Evolutionary conservation across 768 basidiomycete genomes (phyloP), one percentile per base, ranked within the genome.

Genomic region (Pleurotus eryngii): DNA sequence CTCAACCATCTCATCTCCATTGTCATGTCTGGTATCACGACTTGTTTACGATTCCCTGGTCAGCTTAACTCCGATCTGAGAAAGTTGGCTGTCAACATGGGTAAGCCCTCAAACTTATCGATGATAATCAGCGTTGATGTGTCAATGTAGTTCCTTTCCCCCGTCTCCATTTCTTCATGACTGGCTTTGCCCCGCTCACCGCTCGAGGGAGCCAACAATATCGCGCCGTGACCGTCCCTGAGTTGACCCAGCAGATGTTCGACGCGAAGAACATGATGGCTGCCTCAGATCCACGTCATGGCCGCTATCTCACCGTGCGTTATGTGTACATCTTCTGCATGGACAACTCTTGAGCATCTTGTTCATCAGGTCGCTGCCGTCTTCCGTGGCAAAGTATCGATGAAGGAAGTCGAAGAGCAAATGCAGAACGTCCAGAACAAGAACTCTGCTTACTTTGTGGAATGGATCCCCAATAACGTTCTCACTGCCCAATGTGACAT

Each of bases 221-320:
- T 83, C 92, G 97, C 60, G 94, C 95, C 38, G 92, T 98, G 66
- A 92, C 92, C 57, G 95, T 99, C 40, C 94, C 97, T 30, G 97
- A 99, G 74, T 83, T 99, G 60, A 98, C 97, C 6, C 90, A 94
- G 70, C 97, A 99, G 69, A 98, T 98, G 95, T 99, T 98, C 73
- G 96, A 98, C 66, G 92, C 95, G 46, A 98, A 97, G 86, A 98
- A 98, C 87, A 95, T 96, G 93, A 96, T 98, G 95, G 94, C 95
- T 64, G 97, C 97, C 20, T 91, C 91, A 20, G 95, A 98, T 78
- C 97, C 97, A 42, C 81, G 95, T 69, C 91, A 97, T 64, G 97
- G 97, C 61, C 91, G 95, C 65, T 99, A 98, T 79, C 88, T 99
- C 60, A 99, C 97, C 40, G 96, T 89, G 65, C 51, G 83, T 66